phyloP scores from a whole-genome alignment of 2,329 filamentous ascomycete species.

The Trichoderma simmonsii region DNA sequence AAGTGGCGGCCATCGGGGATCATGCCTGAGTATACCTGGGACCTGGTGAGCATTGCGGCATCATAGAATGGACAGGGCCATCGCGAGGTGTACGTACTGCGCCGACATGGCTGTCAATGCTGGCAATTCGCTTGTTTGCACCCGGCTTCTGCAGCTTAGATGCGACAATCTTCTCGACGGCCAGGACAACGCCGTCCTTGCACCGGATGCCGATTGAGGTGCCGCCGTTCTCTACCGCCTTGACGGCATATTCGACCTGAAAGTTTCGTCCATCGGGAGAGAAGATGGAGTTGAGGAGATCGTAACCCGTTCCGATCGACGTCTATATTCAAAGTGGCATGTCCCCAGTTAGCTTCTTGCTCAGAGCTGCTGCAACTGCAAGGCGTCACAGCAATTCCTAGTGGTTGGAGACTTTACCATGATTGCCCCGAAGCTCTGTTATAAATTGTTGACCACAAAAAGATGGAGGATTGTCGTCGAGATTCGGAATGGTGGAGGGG shows the following conservation, averaged over 20 bases:
- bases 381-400: not conserved
- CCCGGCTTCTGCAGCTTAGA: conserved; percentile 94
- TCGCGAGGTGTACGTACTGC: conserved; percentile 63
- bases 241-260: conserved; percentile 97
- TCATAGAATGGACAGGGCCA: not conserved
- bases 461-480: not conserved
- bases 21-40: conserved; percentile 89
- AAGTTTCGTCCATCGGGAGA: conserved; percentile 98
- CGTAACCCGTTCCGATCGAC: conserved; percentile 99
- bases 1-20: conserved; percentile 95
- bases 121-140: conserved; percentile 96
- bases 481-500: conserved; percentile 13
- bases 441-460: not conserved
- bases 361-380: not conserved
- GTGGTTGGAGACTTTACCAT: conserved; percentile 15
- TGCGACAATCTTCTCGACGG: conserved; percentile 91
- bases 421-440: not conserved
- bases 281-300: conserved; percentile 99
- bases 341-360: conserved; percentile 15
- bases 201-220: conserved; percentile 94
- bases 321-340: conserved; percentile 60
- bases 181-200: conserved; percentile 94
- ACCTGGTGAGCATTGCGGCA: conserved; percentile 8
- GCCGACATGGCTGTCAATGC: conserved; percentile 88
- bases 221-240: conserved; percentile 96